phyloP scores from a whole-genome alignment of 169 alveolate genomes.

The Cryptosporidium xiaoi region DNA sequence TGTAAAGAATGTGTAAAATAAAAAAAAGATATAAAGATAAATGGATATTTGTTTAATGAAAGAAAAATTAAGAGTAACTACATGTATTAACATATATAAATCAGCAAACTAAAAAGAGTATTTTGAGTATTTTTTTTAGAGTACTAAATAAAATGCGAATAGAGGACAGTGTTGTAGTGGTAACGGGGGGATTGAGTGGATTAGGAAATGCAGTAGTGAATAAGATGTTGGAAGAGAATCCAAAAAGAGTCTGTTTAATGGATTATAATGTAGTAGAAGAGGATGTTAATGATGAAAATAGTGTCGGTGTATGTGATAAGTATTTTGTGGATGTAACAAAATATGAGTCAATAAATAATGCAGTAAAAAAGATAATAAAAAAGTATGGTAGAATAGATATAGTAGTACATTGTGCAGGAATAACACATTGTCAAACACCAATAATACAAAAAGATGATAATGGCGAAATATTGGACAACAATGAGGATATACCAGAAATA shows the following conservation, averaged over 20 bases:
- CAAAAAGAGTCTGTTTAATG: slow-evolving; percentile 49
- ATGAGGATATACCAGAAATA: slow-evolving; percentile 63
- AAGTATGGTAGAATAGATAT: slow-evolving; percentile 34
- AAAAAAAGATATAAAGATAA: not conserved
- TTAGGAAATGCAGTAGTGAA: slow-evolving; percentile 50
- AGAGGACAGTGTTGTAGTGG: slow-evolving; percentile 32
- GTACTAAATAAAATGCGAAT: slow-evolving; percentile 4
- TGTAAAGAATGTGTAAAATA: not conserved
- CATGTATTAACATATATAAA: too few species aligned
- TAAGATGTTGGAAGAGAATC: slow-evolving; percentile 10
- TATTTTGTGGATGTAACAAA: slow-evolving; percentile 26
- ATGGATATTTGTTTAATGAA: not conserved
- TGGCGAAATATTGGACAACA: slow-evolving; percentile 51
- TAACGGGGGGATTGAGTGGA: slow-evolving; percentile 63
- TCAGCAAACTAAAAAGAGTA: too few species aligned
- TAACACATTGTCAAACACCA: slow-evolving; percentile 66
- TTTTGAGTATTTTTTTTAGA: too few species aligned
- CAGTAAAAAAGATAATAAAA: slow-evolving; percentile 17
- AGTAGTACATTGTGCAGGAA: slow-evolving; percentile 68
- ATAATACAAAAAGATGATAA: slow-evolving; percentile 50
- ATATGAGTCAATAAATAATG: slow-evolving; percentile 4
- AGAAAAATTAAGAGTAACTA: not conserved
- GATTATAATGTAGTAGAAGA: slow-evolving; percentile 8
- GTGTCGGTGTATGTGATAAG: not conserved
- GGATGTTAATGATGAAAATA: not conserved